Base-by-base conservation (phyloP, 129 eudicot species). In the Arctium minus region DNA sequence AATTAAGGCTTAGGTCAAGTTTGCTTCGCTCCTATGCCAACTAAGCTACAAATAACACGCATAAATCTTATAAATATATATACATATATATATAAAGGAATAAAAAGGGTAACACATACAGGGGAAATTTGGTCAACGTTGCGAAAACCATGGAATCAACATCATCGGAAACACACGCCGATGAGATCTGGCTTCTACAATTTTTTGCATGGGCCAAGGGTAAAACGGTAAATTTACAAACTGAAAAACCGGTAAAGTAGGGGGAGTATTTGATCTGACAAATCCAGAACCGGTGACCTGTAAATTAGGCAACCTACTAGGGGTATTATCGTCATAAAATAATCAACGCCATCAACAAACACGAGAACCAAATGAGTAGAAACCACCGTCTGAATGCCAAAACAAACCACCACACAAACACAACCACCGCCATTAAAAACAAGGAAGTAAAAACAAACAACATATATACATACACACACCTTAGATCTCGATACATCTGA, bases 401-500 rank as follows among this genome's bases (percentile, higher is more conserved):
- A 27, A 40, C 37, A 2, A 30, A 79, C 27, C 27, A 22, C 60
- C 71, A 53, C 80, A 10, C 0, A 62, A 6, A 22, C 36, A 27
- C 10, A 13, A 67, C 82, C 79, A 74, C 79, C 53, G 69, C 82
- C 83, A 65, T 82, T 4, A 53, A 84, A 42, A 78, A 39, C 44
- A 64, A 74, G 68, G 22, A 32, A 22, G 27, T 22, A 22, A 29
- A 36, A 46, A 12, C 62, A 70, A 46, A 65, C 60, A 62, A 36
- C 9, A 70, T 8, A 50, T 1, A 72, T 5, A 37, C 4, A 73
- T 10, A 84, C 5, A 11, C 62, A 67, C 5, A 92, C 97, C 97
- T 92, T 89, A 89, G 97, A 92, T 92, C 94, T 89, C 46, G 89
- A 68, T 36, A 73, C 42, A 42, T 72, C 77, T 68, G 83, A 42